Percentiles rank a stretch among this genome's conserved stretches.
Evolutionary conservation across 1,139 yeast genomes (phyloP).

Genomic region (Protomyces inouyei): DNA sequence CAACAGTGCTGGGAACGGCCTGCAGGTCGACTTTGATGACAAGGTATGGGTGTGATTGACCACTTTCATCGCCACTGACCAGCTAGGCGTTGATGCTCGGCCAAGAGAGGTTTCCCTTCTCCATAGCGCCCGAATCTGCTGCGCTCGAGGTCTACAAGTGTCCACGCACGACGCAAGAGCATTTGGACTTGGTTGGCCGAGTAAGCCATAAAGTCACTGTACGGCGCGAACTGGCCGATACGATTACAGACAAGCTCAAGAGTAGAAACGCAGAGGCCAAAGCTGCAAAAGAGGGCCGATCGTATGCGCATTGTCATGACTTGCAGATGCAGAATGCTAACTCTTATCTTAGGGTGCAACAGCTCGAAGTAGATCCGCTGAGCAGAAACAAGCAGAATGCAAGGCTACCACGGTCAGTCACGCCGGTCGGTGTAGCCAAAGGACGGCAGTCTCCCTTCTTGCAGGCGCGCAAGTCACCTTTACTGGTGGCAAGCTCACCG

Average conservation of each 20-base stretch:
- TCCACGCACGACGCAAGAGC: not conserved
- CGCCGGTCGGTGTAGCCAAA: not conserved
- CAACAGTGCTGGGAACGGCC: not conserved
- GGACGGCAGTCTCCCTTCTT: conserved; percentile 11
- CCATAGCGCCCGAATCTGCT: conserved; percentile 6
- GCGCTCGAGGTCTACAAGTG: conserved; percentile 4
- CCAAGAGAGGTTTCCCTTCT: not conserved
- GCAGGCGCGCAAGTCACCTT: conserved; percentile 23
- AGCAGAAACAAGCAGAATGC: not conserved
- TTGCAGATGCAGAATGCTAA: not conserved
- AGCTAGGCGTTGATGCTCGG: conserved; percentile 10
- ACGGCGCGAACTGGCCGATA: conserved; percentile 21
- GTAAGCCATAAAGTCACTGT: conserved; percentile 17
- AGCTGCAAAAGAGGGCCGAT: conserved; percentile 23
- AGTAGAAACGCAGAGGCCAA: conserved; percentile 21
- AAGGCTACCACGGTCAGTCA: not conserved
- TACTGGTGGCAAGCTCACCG: conserved; percentile 14
- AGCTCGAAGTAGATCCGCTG: not conserved
- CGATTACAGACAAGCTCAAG: conserved; percentile 23
- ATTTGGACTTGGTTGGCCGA: conserved; percentile 13
- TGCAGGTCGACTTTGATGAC: conserved; percentile 1
- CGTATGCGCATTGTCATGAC: conserved; percentile 3
- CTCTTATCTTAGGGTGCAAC: conserved; percentile 2
- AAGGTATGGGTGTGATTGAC: not conserved
- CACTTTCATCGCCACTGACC: not conserved